A percentile compares a stretch with the other conserved stretches of the same genome.
Evolutionary conservation across 306 rosid genomes (phyloP).

Genomic region (Vigna unguiculata): DNA sequence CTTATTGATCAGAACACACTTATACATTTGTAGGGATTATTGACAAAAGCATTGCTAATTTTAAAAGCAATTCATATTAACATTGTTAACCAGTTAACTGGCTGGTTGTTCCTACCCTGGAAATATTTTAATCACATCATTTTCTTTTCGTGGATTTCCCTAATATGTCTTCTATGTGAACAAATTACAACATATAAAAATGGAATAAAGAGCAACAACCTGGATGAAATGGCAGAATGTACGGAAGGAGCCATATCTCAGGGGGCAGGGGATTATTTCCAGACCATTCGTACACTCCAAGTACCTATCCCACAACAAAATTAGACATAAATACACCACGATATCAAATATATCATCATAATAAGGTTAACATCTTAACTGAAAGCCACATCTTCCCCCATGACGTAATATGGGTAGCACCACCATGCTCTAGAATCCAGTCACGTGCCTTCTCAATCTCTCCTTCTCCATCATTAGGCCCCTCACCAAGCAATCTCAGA

Average conservation of each 20-base stretch:
- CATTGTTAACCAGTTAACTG: slow-evolving; percentile 9
- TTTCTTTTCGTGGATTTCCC: slow-evolving; percentile 1
- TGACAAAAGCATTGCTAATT: not conserved
- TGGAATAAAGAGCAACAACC: slow-evolving; percentile 55
- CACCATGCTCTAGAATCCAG: slow-evolving; percentile 88
- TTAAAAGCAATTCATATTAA: slow-evolving; percentile 4
- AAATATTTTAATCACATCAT: slow-evolving; percentile 4
- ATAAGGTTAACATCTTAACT: slow-evolving; percentile 57
- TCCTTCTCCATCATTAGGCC: slow-evolving; percentile 75
- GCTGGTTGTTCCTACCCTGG: slow-evolving; percentile 9
- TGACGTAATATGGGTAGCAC: slow-evolving; percentile 76
- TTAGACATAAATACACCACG: slow-evolving; percentile 20
- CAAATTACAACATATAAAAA: slow-evolving; percentile 27
- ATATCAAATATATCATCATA: slow-evolving; percentile 35
- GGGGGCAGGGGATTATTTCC: slow-evolving; percentile 97
- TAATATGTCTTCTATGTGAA: slow-evolving; percentile 35
- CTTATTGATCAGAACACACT: slow-evolving; percentile 27
- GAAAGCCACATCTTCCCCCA: slow-evolving; percentile 99
- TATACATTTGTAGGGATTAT: not conserved
- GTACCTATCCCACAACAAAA: slow-evolving; percentile 60
- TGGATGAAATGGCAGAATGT: slow-evolving; percentile 83
- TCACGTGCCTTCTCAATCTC: slow-evolving; percentile 64
- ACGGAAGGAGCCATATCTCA: slow-evolving; percentile 93
- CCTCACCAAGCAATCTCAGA: slow-evolving; percentile 86
- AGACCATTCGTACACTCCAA: slow-evolving; percentile 91